Percentiles rank a stretch among this genome's conserved stretches.
phyloP scores from a whole-genome alignment of 2,329 filamentous ascomycete species.

The Alternaria consortialis region DNA sequence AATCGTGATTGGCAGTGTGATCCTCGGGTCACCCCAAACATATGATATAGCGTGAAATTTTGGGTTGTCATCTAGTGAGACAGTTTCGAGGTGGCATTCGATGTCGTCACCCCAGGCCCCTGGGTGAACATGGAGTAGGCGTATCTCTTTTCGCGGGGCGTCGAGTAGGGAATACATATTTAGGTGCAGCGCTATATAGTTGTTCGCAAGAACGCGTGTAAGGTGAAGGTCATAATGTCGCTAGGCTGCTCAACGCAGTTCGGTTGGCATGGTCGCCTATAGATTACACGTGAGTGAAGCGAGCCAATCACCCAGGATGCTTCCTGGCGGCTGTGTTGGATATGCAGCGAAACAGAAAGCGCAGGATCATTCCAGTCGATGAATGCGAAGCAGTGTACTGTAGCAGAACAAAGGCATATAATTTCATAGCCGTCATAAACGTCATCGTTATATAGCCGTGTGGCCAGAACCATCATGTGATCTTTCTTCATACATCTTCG shows the following conservation, averaged over 20 bases:
- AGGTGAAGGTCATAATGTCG: neutral
- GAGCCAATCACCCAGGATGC: neutral
- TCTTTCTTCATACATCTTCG: conserved; percentile 23
- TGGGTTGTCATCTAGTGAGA: conserved; percentile 9
- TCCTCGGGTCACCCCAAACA: neutral
- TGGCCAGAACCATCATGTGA: conserved; percentile 12
- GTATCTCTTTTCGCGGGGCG: conserved; percentile 4
- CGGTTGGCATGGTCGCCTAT: neutral
- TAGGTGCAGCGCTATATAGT: neutral
- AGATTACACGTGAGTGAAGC: neutral
- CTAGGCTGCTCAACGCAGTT: neutral
- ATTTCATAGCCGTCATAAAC: conserved; percentile 24
- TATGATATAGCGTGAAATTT: conserved; percentile 12
- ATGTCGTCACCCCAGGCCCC: neutral
- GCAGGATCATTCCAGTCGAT: neutral
- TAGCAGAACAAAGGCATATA: neutral
- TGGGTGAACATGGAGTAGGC: conserved; percentile 5
- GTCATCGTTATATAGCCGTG: conserved; percentile 21
- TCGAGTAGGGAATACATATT: conserved; percentile 6
- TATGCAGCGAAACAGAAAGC: neutral
- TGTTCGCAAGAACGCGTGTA: neutral
- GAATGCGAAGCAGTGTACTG: too few species aligned
- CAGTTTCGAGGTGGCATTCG: neutral
- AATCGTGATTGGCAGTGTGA: neutral
- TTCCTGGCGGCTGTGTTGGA: neutral